Base-by-base conservation (phyloP, 2,329 filamentous ascomycete species). In the Exophiala aquamarina region DNA sequence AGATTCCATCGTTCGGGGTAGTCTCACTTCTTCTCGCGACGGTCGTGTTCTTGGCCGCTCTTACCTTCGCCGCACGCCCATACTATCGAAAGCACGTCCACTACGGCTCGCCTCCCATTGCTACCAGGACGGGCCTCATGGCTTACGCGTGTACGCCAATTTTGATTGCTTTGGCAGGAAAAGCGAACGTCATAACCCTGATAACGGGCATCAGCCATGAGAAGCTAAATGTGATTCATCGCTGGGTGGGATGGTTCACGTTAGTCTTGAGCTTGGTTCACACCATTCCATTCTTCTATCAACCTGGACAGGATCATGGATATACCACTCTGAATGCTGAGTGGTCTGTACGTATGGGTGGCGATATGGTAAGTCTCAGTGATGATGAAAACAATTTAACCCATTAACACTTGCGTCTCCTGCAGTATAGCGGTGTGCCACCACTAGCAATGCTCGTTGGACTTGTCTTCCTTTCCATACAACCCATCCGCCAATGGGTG, bases 121-220 rank as follows among this genome's bases (percentile, higher is more conserved):
- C 40, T n/a, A 37, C 49, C 21, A 21, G 63, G 17, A 61, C 56
- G 32, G 63, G 59, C 2, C 47, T 64, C 45, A 55, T 63, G 39
- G 59, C 62, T 9, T 49, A 56, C 9, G 62, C 61, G 11, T 41
- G 61, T 14, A 62, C 56, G 13, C 63, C 63, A n/a, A 34, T 62
- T 6, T 41, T 54, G 3, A 52, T 65, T 17, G 58, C 59, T 8
- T 42, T 64, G 26, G 55, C 61, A 6, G 62, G 62, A 3, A 65
- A 65, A 45, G 59, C 59, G 21, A 65, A 65, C 36, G 19, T 65
- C 3, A 44, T 65, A 18, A 62, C 59, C 9, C 36, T 60, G 42
- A 34, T 63, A 38, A 65, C 62, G 6, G 62, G 63, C 15, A 49
- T 63, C 19, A 53, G 60, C 8, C 59, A 65, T 40, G 57, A 61